A percentile compares a stretch with the other conserved stretches of the same genome.
These are phyloP conservation scores for Fibroporia radiculosa DNA, from an alignment of 768 basidiomycete genomes.

Conservation along the genomic window DNA sequence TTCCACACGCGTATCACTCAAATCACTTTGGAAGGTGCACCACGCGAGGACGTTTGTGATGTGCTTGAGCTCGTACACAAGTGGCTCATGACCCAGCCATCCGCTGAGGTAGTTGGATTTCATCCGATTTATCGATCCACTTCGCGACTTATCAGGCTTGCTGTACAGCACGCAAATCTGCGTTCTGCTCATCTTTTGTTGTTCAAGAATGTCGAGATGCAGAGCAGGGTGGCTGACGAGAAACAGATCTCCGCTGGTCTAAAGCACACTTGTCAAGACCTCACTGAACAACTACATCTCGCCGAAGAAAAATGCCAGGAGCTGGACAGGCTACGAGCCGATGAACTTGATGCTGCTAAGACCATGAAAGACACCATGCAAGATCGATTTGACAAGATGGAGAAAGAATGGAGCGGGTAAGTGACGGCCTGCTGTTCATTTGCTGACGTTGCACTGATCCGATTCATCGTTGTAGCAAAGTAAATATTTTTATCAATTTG, in stretches of 20 bases:
- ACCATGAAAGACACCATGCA: constrained; percentile 46
- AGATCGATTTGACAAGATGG: constrained; percentile 42
- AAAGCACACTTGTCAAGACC: constrained; percentile 8
- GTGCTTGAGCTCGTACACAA: constrained; percentile 15
- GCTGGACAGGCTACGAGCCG: constrained; percentile 30
- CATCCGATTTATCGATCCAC: not conserved
- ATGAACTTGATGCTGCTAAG: constrained; percentile 45
- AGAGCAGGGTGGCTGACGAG: constrained; percentile 11
- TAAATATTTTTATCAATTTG: constrained; percentile 7
- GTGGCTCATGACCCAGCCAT: constrained; percentile 17
- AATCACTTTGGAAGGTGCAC: constrained; percentile 47
- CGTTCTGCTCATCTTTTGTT: constrained; percentile 17
- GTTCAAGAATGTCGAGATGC: constrained; percentile 12
- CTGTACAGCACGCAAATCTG: constrained; percentile 17
- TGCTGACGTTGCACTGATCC: constrained; percentile 1
- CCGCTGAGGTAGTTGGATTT: constrained; percentile 14
- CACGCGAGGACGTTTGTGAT: constrained; percentile 11
- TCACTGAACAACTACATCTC: constrained; percentile 23
- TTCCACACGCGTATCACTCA: constrained; percentile 46
- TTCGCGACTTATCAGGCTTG: not conserved
- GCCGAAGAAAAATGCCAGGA: constrained; percentile 34
- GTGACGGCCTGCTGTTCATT: constrained; percentile 7
- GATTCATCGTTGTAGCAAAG: constrained; percentile 15
- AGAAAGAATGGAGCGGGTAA: constrained; percentile 32
- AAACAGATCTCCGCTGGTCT: constrained; percentile 9